These are phyloP conservation scores for Scheffersomyces titani DNA, from an alignment of 1,139 yeast genomes.

Conservation along the genomic window DNA sequence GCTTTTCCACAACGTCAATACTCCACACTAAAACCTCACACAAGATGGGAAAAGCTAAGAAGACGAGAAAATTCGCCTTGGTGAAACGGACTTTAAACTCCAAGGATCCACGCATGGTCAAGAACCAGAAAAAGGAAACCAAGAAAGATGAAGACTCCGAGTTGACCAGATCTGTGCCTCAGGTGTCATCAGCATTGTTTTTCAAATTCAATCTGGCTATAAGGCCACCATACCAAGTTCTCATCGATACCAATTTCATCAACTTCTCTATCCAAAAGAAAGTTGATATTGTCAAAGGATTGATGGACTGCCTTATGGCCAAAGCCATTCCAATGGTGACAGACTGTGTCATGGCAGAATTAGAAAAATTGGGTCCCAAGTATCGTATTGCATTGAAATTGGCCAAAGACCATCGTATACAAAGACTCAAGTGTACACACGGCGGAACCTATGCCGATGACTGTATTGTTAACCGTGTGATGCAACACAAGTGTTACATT, in stretches of 20 bases:
- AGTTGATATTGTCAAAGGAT: constrained; percentile 86
- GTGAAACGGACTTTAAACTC: constrained; percentile 78
- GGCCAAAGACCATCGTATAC: constrained; percentile 92
- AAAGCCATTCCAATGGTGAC: constrained; percentile 94
- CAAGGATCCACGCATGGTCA: constrained; percentile 66
- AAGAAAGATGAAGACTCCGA: constrained; percentile 68
- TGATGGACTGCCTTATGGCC: constrained; percentile 95
- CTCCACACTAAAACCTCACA: background rate
- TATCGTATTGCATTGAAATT: constrained; percentile 88
- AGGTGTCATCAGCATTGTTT: constrained; percentile 91
- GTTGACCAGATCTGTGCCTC: constrained; percentile 82
- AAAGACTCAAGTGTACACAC: constrained; percentile 85
- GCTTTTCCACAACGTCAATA: background rate
- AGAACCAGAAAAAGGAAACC: constrained; percentile 20
- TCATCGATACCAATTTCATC: constrained; percentile 94
- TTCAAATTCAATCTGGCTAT: constrained; percentile 93
- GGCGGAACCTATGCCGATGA: constrained; percentile 98
- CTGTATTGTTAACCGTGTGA: constrained; percentile 86
- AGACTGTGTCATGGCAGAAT: constrained; percentile 97
- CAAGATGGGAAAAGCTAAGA: constrained; percentile 91
- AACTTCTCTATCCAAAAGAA: constrained; percentile 95
- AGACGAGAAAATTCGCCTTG: constrained; percentile 94
- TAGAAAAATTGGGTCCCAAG: constrained; percentile 93
- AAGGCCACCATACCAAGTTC: constrained; percentile 94
- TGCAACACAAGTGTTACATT: constrained; percentile 94